phyloP scores from a whole-genome alignment of 2,329 filamentous ascomycete genomes.

The Metarhizium anisopliae region DNA sequence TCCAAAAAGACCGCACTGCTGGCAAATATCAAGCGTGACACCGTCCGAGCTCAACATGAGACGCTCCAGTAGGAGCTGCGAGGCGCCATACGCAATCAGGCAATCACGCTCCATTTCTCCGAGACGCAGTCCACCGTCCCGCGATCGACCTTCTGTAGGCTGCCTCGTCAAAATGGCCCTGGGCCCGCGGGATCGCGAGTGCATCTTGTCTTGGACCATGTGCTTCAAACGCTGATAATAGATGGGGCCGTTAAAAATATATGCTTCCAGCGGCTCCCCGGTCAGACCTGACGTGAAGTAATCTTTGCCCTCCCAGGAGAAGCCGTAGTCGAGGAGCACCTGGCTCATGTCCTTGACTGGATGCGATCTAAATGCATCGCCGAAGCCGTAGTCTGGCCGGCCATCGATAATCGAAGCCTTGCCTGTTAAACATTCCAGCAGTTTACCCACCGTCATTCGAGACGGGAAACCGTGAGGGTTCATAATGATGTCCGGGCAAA shows the following conservation, averaged over 20 bases:
- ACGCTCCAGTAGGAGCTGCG: constrained; percentile 82
- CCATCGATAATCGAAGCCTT: constrained; percentile 87
- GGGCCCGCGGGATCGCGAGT: constrained; percentile 83
- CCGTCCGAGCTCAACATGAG: constrained; percentile 92
- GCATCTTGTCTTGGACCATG: constrained; percentile 99
- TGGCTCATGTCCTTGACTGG: constrained; percentile 83
- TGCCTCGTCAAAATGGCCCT: constrained; percentile 88
- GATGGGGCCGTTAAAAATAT: constrained; percentile 97
- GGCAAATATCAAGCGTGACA: constrained; percentile 87
- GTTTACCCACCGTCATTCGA: constrained; percentile 98
- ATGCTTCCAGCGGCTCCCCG: constrained; percentile 85
- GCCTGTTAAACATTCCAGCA: constrained; percentile 88
- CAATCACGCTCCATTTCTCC: constrained; percentile 99
- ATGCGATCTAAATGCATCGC: constrained; percentile 73
- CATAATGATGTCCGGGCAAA: constrained; percentile 99
- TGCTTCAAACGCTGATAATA: constrained; percentile 99
- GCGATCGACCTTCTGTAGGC: constrained; percentile 88
- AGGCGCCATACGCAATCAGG: constrained; percentile 91
- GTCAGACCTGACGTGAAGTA: constrained; percentile 94
- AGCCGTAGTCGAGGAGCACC: constrained; percentile 77
- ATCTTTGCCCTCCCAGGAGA: constrained; percentile 95
- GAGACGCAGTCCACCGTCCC: constrained; percentile 83
- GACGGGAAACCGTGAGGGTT: constrained; percentile 99
- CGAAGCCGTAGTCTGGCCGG: constrained; percentile 74
- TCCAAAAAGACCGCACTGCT: constrained; percentile 88